Percentiles rank a stretch among this genome's conserved stretches.
Conservation (phyloP, 2,329 filamentous ascomycete genomes). For the Paecilomyces fulvus region DNA sequence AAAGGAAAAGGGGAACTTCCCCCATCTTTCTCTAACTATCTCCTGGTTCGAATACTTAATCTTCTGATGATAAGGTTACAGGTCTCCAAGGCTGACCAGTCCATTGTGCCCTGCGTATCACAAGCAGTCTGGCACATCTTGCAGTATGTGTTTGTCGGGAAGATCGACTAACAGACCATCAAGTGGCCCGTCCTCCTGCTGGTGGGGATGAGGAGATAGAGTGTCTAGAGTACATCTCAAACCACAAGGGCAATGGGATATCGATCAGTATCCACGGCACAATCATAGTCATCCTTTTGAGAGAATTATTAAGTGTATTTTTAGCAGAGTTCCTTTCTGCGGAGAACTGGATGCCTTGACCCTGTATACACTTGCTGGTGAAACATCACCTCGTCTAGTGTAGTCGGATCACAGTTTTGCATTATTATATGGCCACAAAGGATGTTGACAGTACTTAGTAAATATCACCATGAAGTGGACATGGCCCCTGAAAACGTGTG, state of each 20-base stretch:
- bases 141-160: constrained; percentile 4
- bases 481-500: too few species aligned
- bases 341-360: neutral
- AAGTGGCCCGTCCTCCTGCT: constrained; percentile 6
- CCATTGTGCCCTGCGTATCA: neutral
- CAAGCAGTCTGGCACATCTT: constrained; percentile 1
- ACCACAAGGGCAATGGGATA: neutral
- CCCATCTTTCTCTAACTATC: neutral
- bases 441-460: too few species aligned
- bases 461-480: too few species aligned
- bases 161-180: constrained; percentile 6
- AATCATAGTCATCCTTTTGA: neutral
- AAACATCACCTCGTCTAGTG: neutral
- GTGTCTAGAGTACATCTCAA: neutral
- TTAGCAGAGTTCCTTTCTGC: neutral
- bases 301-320: neutral
- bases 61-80: neutral
- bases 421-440: too few species aligned
- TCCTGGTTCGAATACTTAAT: neutral
- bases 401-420: neutral
- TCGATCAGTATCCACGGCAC: neutral
- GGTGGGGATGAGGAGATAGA: neutral
- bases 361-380: neutral
- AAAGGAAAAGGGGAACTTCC: constrained; percentile 4
- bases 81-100: neutral